Conservation (phyloP, 768 basidiomycete genomes). For the Xerocomus spinulosus region DNA sequence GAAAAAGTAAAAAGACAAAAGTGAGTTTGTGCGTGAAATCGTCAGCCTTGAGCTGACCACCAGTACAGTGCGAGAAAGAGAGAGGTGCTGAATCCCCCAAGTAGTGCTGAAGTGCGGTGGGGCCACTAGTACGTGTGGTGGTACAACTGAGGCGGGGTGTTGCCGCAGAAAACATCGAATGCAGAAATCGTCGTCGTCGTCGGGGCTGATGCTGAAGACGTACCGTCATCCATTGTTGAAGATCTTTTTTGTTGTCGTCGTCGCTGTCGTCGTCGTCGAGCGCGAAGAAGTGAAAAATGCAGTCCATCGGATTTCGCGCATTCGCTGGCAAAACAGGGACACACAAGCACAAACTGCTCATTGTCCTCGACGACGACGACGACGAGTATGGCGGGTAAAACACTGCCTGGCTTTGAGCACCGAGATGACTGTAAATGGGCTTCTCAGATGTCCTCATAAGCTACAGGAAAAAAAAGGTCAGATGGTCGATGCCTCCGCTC, state of each 20-base stretch:
- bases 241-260: slow-evolving; percentile 26
- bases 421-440: slow-evolving; percentile 2
- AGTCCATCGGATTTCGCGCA: not conserved
- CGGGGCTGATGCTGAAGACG: slow-evolving; percentile 76
- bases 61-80: slow-evolving; percentile 13
- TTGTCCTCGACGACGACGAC: no score
- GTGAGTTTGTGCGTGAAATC: slow-evolving; percentile 8
- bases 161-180: slow-evolving; percentile 40
- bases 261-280: slow-evolving; percentile 15
- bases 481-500: slow-evolving; percentile 23
- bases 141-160: slow-evolving; percentile 30
- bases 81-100: slow-evolving; percentile 21
- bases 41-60: slow-evolving; percentile 36
- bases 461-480: not conserved
- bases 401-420: not conserved
- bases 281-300: not conserved
- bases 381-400: no score
- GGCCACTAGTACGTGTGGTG: slow-evolving; percentile 28
- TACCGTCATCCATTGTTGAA: slow-evolving; percentile 65
- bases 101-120: slow-evolving; percentile 31
- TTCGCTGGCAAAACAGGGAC: slow-evolving; percentile 16
- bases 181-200: slow-evolving; percentile 52
- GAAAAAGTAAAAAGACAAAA: slow-evolving; percentile 8
- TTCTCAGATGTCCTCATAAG: not conserved
- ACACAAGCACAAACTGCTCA: slow-evolving; percentile 6